These are phyloP conservation scores for Apophysomyces trapeziformis DNA, from an alignment of 371 early-diverging fungal genomes.

Conservation along the genomic window DNA sequence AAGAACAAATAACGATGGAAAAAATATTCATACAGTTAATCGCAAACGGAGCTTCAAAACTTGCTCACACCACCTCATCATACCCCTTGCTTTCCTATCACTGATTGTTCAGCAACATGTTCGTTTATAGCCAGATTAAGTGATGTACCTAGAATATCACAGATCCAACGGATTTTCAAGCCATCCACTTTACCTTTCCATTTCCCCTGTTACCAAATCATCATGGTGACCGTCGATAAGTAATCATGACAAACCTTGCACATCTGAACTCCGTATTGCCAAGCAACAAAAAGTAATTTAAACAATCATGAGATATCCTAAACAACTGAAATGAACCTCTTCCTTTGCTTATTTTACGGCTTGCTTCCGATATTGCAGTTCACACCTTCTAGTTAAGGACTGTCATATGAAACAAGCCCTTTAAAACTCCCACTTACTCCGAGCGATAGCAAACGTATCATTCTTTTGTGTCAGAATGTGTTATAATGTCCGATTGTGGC, in stretches of 20 bases:
- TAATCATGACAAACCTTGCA: neutral
- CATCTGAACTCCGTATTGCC: too few relatives aligned
- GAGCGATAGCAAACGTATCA: too few relatives aligned
- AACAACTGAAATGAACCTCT: too few relatives aligned
- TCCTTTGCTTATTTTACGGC: too few relatives aligned
- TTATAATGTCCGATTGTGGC: too few relatives aligned
- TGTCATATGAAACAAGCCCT: too few relatives aligned
- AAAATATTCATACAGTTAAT: constrained; percentile 3
- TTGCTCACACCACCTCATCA: constrained; percentile 12
- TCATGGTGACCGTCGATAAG: neutral
- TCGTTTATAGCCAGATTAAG: constrained; percentile 8
- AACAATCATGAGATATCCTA: too few relatives aligned
- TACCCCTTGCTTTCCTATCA: constrained; percentile 10
- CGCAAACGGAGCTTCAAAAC: constrained; percentile 9
- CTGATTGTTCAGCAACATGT: neutral
- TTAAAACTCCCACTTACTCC: too few relatives aligned
- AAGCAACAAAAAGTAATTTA: too few relatives aligned
- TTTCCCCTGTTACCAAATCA: neutral
- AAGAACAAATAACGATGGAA: constrained; percentile 10
- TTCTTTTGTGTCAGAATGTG: too few relatives aligned
- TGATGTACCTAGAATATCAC: neutral
- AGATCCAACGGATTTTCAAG: neutral
- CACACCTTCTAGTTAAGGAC: too few relatives aligned
- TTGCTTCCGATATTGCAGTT: too few relatives aligned
- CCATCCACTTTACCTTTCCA: neutral